Evolutionary conservation across 345 rosid genomes (phyloP).

Genomic region (Angophora floribunda): DNA sequence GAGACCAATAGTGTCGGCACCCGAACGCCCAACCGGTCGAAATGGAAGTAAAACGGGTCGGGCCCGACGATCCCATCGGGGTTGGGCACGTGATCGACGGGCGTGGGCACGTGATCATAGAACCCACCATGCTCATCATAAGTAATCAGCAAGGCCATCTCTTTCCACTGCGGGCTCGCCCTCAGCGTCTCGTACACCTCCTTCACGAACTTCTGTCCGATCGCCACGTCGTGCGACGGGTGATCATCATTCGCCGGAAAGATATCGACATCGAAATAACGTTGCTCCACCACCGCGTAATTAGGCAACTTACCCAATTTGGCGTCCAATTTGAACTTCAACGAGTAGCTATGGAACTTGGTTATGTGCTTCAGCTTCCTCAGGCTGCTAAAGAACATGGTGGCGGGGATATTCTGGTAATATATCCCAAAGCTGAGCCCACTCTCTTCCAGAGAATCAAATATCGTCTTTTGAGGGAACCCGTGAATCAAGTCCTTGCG

Average conservation of each 20-base stretch:
- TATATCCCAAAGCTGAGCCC: conserved; percentile 80
- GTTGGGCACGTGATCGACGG: conserved; percentile 65
- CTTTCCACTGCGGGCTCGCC: conserved; percentile 96
- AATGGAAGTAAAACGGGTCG: conserved; percentile 85
- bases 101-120: conserved; percentile 95
- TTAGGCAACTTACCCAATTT: conserved; percentile 67
- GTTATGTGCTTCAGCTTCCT: conserved; percentile 57
- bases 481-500: conserved; percentile 79
- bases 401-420: conserved; percentile 96
- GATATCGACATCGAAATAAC: conserved; percentile 58
- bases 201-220: conserved; percentile 85
- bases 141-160: conserved; percentile 82
- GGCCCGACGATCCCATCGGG: conserved; percentile 93
- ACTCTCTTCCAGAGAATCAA: conserved; percentile 83
- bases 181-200: conserved; percentile 89
- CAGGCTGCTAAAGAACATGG: conserved; percentile 63
- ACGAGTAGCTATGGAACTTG: conserved; percentile 58
- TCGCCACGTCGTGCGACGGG: conserved; percentile 90
- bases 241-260: conserved; percentile 93
- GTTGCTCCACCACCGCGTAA: conserved; percentile 81
- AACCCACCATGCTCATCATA: conserved; percentile 98
- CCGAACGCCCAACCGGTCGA: conserved; percentile 85
- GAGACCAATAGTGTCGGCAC: conserved; percentile 82
- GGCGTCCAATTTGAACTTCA: conserved; percentile 68
- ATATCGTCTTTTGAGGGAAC: conserved; percentile 88